Percentiles rank a stretch among this genome's conserved stretches.
These are phyloP conservation scores for Neopestalotiopsis sp. DNA, from an alignment of 2,329 filamentous ascomycete species.

Conservation along the genomic window DNA sequence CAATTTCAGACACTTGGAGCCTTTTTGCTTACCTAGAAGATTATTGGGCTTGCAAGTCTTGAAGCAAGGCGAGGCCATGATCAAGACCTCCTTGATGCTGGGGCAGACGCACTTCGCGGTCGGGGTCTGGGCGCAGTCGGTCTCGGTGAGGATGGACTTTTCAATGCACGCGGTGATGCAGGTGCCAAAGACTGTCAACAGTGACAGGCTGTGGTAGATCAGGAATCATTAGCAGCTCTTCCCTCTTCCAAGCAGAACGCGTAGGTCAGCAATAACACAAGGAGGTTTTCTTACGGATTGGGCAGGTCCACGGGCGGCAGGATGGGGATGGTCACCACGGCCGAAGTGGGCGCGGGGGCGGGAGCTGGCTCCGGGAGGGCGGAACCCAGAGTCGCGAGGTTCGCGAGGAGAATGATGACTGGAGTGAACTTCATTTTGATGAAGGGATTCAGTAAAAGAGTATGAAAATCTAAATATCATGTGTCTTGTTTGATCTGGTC, in stretches of 20 bases:
- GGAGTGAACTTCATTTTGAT: not conserved
- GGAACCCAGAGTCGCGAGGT: not conserved
- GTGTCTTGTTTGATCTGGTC: not conserved
- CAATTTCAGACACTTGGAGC: too few relatives aligned
- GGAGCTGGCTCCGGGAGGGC: not conserved
- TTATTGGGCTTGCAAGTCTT: not conserved
- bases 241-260: too few relatives aligned
- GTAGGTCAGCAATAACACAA: too few relatives aligned
- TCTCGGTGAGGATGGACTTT: not conserved
- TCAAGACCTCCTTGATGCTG: not conserved
- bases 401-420: not conserved
- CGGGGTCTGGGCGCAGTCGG: not conserved
- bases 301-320: not conserved
- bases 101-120: not conserved
- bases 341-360: not conserved
- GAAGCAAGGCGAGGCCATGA: not conserved
- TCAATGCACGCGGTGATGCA: not conserved
- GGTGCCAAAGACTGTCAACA: not conserved
- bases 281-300: not conserved
- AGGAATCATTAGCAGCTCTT: too few relatives aligned
- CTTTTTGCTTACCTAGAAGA: not conserved
- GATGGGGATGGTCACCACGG: not conserved
- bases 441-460: too few relatives aligned
- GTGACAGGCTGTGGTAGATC: not conserved
- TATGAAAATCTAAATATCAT: not conserved